Base-by-base conservation (phyloP, 2,329 filamentous ascomycete genomes). In the Monosporascus sp. region DNA sequence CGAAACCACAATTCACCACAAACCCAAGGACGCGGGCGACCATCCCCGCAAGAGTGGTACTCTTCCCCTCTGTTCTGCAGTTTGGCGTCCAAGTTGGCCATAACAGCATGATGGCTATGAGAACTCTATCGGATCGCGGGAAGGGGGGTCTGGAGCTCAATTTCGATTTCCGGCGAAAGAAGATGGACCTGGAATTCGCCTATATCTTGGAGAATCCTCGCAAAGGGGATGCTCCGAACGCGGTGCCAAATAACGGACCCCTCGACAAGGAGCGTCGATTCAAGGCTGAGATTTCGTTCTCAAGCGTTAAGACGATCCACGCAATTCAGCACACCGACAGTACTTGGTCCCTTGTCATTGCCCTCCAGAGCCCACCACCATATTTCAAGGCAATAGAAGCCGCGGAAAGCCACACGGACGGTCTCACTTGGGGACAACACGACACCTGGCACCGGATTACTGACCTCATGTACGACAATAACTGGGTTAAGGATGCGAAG, bases 21-120 rank as follows among this genome's bases (percentile, higher is more conserved):
- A 41, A 41, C 18, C 17, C 37, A 18, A 50, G 7, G 3, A 24
- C 48, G 14, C 20, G 9, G 20, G 24, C 22, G 22, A 27, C 22
- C 6, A 31, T 24, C 7, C 15, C 11, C 0, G 37, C 25, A 7
- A 49, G 24, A 8, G 18, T 36, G 7, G 20, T 27, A 1, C 43
- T 46, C 22, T 22, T 27, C 7, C 62, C 60, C n/a, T 5, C 18
- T 8, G 8, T 27, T 1, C 20, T 66, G 36, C 55, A 65, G 50
- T 67, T 67, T 9, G 65, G 65, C 5, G 45, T 66, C 3, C 54
- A 66, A 25, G 48, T 53, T 5, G 46, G 52, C 11, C 76, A 80
- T 5, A 72, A 70, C 3, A 72, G 74, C 0, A 83, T 91, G 76
- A 79, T 85, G 65, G 68, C 75, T 8, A 81, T 89, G 76, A 78